phyloP scores from a whole-genome alignment of 768 basidiomycete species.

The Mycena rosella region DNA sequence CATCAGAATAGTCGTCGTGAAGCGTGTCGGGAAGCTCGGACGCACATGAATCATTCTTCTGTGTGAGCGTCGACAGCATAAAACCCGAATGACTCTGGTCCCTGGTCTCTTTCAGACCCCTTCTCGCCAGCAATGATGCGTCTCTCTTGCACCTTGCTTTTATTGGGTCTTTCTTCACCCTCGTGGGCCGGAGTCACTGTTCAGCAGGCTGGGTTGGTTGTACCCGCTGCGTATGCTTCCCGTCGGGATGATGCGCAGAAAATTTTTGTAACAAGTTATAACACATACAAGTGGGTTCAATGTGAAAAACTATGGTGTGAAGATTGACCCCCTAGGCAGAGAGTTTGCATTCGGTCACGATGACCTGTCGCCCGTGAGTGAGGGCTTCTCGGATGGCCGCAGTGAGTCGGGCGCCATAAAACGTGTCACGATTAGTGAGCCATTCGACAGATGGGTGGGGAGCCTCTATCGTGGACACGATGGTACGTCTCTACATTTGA shows the following conservation, averaged over 20 bases:
- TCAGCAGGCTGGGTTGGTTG: conserved; percentile 16
- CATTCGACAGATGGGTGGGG: conserved; percentile 21
- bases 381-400: conserved; percentile 22
- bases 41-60: background rate
- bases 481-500: conserved; percentile 8
- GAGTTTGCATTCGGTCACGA: conserved; percentile 27
- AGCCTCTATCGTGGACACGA: conserved; percentile 24
- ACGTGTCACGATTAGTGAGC: background rate
- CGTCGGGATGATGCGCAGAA: conserved; percentile 11
- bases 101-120: background rate
- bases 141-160: background rate
- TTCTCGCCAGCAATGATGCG: conserved; percentile 7
- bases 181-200: conserved; percentile 27
- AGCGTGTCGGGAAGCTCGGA: background rate
- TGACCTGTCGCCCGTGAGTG: conserved; percentile 22
- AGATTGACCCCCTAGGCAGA: conserved; percentile 1
- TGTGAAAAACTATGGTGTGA: background rate
- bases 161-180: conserved; percentile 14
- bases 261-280: conserved; percentile 19
- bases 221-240: conserved; percentile 9
- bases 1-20: background rate
- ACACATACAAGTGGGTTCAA: conserved; percentile 23
- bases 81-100: background rate
- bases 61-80: conserved; percentile 2
- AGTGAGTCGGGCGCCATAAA: background rate